A percentile compares a stretch with the other conserved stretches of the same genome.
Evolutionary conservation across 345 rosid genomes (phyloP).

Genomic region (Microthlaspi erraticum): DNA sequence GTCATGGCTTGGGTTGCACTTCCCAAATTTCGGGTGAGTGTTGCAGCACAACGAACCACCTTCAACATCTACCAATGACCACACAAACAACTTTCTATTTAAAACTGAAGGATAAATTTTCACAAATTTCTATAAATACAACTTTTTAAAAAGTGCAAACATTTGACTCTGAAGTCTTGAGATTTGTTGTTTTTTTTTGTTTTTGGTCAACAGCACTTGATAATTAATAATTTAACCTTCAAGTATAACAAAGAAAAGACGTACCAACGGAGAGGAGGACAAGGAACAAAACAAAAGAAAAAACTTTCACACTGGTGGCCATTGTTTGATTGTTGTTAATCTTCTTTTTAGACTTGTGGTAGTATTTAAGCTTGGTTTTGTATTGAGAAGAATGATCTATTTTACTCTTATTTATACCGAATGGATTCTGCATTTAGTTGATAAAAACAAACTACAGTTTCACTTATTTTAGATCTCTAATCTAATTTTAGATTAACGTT

Average conservation of each 20-base stretch:
- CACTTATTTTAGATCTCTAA: background rate
- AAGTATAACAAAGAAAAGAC: background rate
- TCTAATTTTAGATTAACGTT: background rate
- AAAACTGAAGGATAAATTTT: background rate
- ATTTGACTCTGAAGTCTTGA: background rate
- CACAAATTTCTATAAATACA: background rate
- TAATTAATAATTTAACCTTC: background rate
- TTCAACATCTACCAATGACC: slow-evolving; percentile 11
- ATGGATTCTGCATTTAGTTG: background rate
- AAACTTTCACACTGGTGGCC: slow-evolving; percentile 21
- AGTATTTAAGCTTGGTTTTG: slow-evolving; percentile 5
- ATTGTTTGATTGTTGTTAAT: background rate
- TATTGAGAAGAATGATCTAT: background rate
- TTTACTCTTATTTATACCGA: slow-evolving; percentile 18
- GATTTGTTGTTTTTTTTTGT: background rate
- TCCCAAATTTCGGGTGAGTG: slow-evolving; percentile 36
- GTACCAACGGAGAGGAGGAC: slow-evolving; percentile 19
- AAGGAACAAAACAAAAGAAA: slow-evolving; percentile 27
- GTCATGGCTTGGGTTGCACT: slow-evolving; percentile 25
- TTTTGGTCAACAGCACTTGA: background rate
- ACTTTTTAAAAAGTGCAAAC: background rate
- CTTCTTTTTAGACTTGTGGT: slow-evolving; percentile 1
- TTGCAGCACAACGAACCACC: slow-evolving; percentile 36
- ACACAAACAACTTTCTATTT: too few relatives aligned
- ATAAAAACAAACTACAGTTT: background rate